Evolutionary conservation across 305 asterid genomes (phyloP).

Genomic region (Coffea humblotiana): DNA sequence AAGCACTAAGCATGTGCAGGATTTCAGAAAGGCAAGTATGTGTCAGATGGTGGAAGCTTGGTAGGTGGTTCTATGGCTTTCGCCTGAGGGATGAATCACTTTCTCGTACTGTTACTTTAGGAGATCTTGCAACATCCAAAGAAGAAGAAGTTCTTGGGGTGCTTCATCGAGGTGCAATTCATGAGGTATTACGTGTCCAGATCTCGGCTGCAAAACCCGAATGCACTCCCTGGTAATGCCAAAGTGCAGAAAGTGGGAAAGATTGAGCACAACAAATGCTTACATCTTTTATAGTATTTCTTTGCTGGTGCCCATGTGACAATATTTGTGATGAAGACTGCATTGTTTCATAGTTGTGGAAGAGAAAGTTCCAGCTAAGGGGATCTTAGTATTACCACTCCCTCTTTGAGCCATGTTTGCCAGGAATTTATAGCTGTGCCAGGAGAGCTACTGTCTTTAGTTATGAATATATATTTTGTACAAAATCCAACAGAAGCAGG

Average conservation of each 20-base stretch:
- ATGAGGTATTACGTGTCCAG: constrained; percentile 74
- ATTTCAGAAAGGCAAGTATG: constrained; percentile 65
- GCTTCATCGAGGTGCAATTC: constrained; percentile 67
- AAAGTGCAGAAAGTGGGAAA: constrained; percentile 31
- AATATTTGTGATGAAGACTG: neutral
- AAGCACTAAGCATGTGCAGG: constrained; percentile 43
- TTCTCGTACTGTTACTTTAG: constrained; percentile 48
- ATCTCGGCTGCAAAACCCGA: constrained; percentile 21
- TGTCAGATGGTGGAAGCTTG: constrained; percentile 90
- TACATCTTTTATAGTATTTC: constrained; percentile 12
- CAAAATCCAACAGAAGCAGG: neutral
- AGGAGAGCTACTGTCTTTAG: neutral
- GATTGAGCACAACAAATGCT: constrained; percentile 9
- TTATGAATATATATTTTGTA: neutral
- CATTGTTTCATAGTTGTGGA: neutral
- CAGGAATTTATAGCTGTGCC: neutral
- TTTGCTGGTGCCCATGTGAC: neutral
- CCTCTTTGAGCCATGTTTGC: neutral
- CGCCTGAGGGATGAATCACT: constrained; percentile 62
- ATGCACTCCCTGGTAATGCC: constrained; percentile 55
- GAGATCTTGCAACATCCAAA: constrained; percentile 40
- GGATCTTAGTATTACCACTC: neutral
- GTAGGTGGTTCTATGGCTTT: constrained; percentile 74
- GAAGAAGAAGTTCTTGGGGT: constrained; percentile 63
- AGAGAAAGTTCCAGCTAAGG: neutral